Conservation (phyloP, 768 basidiomycete genomes). For the Boletus subcaerulescens region DNA sequence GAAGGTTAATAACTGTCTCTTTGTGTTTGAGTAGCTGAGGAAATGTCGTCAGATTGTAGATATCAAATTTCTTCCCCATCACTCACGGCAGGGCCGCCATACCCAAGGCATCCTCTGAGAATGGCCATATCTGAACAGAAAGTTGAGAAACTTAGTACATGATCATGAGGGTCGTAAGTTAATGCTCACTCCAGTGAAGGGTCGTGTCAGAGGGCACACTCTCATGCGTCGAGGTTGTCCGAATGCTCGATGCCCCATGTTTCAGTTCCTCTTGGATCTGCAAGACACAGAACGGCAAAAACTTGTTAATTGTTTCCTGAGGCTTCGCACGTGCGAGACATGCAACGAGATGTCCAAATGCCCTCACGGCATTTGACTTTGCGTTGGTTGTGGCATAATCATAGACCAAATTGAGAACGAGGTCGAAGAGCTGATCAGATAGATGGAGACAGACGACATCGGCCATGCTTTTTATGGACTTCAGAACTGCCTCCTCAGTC, state of each 20-base stretch:
- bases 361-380: slow-evolving; percentile 86
- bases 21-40: slow-evolving; percentile 69
- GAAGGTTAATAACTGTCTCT: slow-evolving; percentile 56
- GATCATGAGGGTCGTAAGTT: background rate
- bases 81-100: slow-evolving; percentile 62
- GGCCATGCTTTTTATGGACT: slow-evolving; percentile 74
- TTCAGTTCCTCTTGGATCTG: slow-evolving; percentile 85
- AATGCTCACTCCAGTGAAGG: slow-evolving; percentile 82
- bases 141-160: background rate
- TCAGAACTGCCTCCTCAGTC: slow-evolving; percentile 68
- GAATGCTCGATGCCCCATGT: slow-evolving; percentile 83
- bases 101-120: slow-evolving; percentile 77
- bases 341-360: slow-evolving; percentile 84
- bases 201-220: slow-evolving; percentile 83
- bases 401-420: slow-evolving; percentile 78
- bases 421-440: slow-evolving; percentile 67
- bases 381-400: slow-evolving; percentile 89
- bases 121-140: slow-evolving; percentile 65
- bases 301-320: slow-evolving; percentile 70
- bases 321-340: slow-evolving; percentile 80
- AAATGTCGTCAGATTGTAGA: slow-evolving; percentile 1
- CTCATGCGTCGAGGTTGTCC: slow-evolving; percentile 73
- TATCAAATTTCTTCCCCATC: background rate
- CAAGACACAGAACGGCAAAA: slow-evolving; percentile 70
- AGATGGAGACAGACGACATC: slow-evolving; percentile 77